A percentile compares a stretch with the other conserved stretches of the same genome.
Conservation (phyloP, 495 filamentous ascomycete species). For the Cenococcum geophilum region DNA sequence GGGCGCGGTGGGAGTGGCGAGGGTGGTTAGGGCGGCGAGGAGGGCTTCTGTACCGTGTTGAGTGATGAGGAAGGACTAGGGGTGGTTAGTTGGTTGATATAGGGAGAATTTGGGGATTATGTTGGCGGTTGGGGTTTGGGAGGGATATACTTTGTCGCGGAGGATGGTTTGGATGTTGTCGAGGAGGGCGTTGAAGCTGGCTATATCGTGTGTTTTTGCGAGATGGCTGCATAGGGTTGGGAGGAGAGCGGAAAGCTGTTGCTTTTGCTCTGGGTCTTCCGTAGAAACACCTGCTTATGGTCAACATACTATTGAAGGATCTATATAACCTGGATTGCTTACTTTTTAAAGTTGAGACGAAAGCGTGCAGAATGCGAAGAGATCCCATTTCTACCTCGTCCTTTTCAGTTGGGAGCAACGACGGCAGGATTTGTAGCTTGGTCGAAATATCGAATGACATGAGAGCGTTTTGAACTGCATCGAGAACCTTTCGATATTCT, state of each 20-base stretch:
- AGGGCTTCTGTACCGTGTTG: conserved; percentile 25
- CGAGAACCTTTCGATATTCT: conserved; percentile 6
- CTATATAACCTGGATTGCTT: background rate
- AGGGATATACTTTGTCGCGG: conserved; percentile 11
- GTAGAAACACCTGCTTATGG: background rate
- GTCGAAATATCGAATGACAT: background rate
- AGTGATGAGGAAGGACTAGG: conserved; percentile 3
- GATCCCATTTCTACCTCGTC: background rate
- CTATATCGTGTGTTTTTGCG: background rate
- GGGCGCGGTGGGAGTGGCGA: conserved; percentile 13
- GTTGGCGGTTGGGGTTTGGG: no score
- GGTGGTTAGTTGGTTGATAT: background rate
- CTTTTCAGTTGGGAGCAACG: background rate
- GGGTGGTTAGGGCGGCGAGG: conserved; percentile 11
- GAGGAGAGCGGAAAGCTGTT: conserved; percentile 18
- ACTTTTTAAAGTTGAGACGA: conserved; percentile 11
- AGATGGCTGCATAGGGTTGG: conserved; percentile 11
- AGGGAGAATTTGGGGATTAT: background rate
- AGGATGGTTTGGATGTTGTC: conserved; percentile 24
- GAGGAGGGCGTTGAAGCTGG: conserved; percentile 16
- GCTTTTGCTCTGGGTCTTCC: conserved; percentile 16
- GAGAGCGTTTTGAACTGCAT: conserved; percentile 6
- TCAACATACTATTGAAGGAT: background rate
- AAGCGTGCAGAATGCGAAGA: conserved; percentile 11
- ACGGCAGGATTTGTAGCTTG: conserved; percentile 8